A percentile compares a stretch with the other conserved stretches of the same genome.
These are phyloP conservation scores for Carex sylvatica DNA, from an alignment of 202 grass and related monocot species.

Conservation along the genomic window DNA sequence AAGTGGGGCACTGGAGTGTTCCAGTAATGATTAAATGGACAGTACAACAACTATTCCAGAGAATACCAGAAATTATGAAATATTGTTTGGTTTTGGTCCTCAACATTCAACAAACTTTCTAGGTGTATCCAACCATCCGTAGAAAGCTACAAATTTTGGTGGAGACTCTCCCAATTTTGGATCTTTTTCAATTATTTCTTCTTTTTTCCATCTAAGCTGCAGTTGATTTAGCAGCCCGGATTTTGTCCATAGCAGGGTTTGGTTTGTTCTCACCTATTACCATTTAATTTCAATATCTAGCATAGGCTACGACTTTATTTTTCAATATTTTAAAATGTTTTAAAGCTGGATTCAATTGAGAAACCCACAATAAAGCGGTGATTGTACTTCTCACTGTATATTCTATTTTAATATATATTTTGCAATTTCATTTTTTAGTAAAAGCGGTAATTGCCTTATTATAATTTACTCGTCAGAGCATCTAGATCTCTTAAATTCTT, in stretches of 20 bases:
- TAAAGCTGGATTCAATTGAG: not conserved
- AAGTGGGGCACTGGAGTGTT: not conserved
- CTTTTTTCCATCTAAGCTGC: not conserved
- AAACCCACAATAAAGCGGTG: not conserved
- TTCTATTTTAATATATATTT: not conserved
- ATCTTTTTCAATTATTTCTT: constrained; percentile 2
- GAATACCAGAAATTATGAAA: constrained; percentile 17
- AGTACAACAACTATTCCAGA: constrained; percentile 2
- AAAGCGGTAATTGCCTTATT: not conserved
- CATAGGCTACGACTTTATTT: not conserved
- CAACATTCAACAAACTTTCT: constrained; percentile 28
- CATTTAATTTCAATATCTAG: not conserved
- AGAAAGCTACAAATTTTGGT: constrained; percentile 8
- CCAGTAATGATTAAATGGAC: constrained; percentile 10
- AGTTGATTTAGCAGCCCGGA: not conserved
- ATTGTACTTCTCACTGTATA: not conserved
- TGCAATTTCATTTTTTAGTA: not conserved
- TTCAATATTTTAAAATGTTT: not conserved
- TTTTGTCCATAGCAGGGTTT: not conserved
- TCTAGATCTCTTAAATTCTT: too few species aligned
- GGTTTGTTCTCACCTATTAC: not conserved
- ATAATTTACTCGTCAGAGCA: too few species aligned
- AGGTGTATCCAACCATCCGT: constrained; percentile 24
- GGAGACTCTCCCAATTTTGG: not conserved
- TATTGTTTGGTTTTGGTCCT: not conserved